phyloP scores from a whole-genome alignment of 306 rosid genomes.

The Ceratonia siliqua region DNA sequence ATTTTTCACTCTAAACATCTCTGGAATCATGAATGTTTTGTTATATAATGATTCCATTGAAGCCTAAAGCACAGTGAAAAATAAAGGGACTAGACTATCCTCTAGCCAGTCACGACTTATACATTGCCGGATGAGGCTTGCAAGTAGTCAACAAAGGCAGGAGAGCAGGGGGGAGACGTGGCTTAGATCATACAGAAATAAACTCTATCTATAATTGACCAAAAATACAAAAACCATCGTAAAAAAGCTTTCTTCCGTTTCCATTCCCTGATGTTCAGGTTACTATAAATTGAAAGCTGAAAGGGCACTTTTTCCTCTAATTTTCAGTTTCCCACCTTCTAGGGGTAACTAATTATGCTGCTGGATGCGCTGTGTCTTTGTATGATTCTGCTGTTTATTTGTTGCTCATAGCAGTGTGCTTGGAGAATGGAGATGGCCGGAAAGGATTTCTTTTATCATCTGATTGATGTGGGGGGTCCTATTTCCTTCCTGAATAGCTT shows the following conservation, averaged over 20 bases:
- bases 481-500: constrained; percentile 16
- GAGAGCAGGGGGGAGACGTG: background rate
- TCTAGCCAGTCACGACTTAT: constrained; percentile 25
- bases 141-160: constrained; percentile 1
- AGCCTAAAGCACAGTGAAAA: background rate
- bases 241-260: constrained; percentile 31
- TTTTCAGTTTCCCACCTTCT: constrained; percentile 28
- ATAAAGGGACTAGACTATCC: constrained; percentile 16
- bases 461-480: background rate
- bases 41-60: constrained; percentile 8
- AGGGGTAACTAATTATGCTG: constrained; percentile 29
- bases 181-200: constrained; percentile 27
- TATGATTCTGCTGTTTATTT: constrained; percentile 19
- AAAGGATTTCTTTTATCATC: constrained; percentile 8
- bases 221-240: constrained; percentile 9
- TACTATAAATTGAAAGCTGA: constrained; percentile 16
- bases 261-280: constrained; percentile 20
- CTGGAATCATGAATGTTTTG: no score
- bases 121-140: constrained; percentile 36
- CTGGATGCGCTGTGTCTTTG: background rate
- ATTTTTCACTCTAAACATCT: background rate
- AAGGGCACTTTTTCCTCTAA: constrained; percentile 13
- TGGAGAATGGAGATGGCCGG: constrained; percentile 22
- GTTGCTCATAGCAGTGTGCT: constrained; percentile 23
- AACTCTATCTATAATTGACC: constrained; percentile 25